Base-by-base conservation (phyloP, 2,329 filamentous ascomycete species). In the Pseudogymnoascus sp. region DNA sequence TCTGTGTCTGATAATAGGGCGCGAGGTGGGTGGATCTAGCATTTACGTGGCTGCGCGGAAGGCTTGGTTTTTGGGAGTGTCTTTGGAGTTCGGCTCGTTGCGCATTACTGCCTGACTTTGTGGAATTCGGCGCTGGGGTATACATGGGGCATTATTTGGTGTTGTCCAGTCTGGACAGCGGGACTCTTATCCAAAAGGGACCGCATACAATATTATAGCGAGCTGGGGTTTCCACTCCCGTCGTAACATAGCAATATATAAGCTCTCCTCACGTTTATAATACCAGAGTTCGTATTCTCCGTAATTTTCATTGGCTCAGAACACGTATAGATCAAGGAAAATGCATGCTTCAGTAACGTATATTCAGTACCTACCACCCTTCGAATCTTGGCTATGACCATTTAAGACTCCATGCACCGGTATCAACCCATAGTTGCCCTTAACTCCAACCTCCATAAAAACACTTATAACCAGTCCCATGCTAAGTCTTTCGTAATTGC, bases 11-110 rank as follows among this genome's bases (percentile, higher is more conserved):
- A 13, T n/a, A 55, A 33, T 13, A 33, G 15, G 18, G 48, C 18
- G 27, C 27, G n/a, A 18, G 29, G n/a, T 33, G 48, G n/a, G 27
- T 2, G 29, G 9, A 4, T 55, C 29, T 33, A 18, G 48, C 48
- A 55, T 55, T 55, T 55, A 55, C 48, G 48, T 33, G 48, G 48
- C 27, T 55, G 48, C 48, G 48, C 29, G 48, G 48, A 33, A 29
- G 48, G 10, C 48, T 55, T 55, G 48, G n/a, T 55, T 33, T 55
- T 31, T 18, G 27, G 48, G 45, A 31, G 27, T 55, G 29, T 55
- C 48, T 15, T 55, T 33, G 48, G 48, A 55, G 48, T 55, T 55
- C 5, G 48, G 48, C 4, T 55, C n/a, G 48, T 55, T 55, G 48
- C 48, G 48, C 27, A 33, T 55, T 18, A 33, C 48, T 21, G 48